These are phyloP conservation scores for Serpula lacrymans DNA, from an alignment of 768 basidiomycete genomes.

Conservation along the genomic window DNA sequence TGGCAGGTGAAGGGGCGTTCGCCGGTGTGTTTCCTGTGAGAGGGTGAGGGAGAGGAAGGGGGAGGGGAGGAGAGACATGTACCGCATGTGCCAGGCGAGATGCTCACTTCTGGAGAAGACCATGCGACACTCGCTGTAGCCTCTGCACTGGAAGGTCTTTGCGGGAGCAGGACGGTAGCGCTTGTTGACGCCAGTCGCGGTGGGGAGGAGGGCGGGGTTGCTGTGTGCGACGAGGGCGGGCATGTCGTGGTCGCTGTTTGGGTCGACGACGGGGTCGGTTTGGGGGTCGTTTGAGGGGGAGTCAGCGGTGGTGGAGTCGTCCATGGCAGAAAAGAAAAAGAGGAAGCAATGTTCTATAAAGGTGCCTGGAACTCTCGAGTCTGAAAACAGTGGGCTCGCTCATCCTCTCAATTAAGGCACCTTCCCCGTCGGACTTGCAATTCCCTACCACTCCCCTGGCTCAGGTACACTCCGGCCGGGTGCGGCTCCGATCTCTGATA, in stretches of 20 bases:
- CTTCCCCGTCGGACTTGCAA: constrained; percentile 30
- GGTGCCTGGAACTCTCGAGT: constrained; percentile 33
- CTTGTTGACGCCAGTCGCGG: constrained; percentile 38
- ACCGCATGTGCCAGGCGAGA: constrained; percentile 94
- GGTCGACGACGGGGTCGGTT: constrained; percentile 27
- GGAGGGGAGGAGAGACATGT: constrained; percentile 12
- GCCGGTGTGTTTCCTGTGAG: constrained; percentile 90
- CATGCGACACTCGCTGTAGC: constrained; percentile 95
- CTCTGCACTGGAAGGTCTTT: constrained; percentile 94
- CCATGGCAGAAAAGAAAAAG: constrained; percentile 30
- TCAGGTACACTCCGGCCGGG: constrained; percentile 33
- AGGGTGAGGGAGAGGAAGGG: constrained; percentile 20
- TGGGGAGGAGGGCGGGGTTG: constrained; percentile 18
- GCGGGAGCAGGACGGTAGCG: constrained; percentile 81
- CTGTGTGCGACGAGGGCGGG: constrained; percentile 29
- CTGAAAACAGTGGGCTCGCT: constrained; percentile 24
- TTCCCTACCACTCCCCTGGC: constrained; percentile 14
- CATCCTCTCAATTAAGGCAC: constrained; percentile 33
- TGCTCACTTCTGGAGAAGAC: constrained; percentile 96
- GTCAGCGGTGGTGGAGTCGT: constrained; percentile 30
- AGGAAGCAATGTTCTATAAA: constrained; percentile 31
- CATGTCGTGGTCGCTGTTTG: constrained; percentile 24
- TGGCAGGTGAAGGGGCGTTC: constrained; percentile 96
- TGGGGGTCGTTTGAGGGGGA: constrained; percentile 18
- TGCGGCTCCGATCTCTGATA: constrained; percentile 28